Base-by-base conservation (phyloP, 2,329 filamentous ascomycete species). In the Dactylellina cionopaga region DNA sequence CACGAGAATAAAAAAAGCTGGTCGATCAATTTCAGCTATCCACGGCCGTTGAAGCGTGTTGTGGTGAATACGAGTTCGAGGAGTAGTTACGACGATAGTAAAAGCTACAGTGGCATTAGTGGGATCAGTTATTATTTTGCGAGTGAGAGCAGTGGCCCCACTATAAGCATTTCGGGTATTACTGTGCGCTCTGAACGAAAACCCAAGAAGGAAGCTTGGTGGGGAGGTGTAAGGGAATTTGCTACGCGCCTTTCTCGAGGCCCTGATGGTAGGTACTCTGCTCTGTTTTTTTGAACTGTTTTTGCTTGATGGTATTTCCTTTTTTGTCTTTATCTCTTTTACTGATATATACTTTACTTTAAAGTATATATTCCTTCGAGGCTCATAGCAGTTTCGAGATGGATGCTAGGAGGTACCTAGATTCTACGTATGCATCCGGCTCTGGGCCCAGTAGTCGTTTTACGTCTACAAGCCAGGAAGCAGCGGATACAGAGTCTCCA, bases 301-400 rank as follows among this genome's bases (percentile, higher is more conserved):
- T n/a, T n/a, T n/a, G n/a, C n/a, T n/a, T n/a, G n/a, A n/a, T n/a
- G n/a, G n/a, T n/a, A n/a, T n/a, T 15, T 15, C 22, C 33, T 25
- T 35, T n/a, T 44, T 3, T 1, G 5, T 43, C 25, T 44, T 25
- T 25, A 11, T 41, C 3, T 7, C 3, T 49, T 51, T 33, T 17
- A 22, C 44, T 51, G 44, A 41, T 63, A 46, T 54, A 54, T 60
- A 51, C 56, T 49, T 47, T 46, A 6, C 17, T 60, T 60, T 22
- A 46, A 29, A 60, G 56, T 51, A 60, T 60, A 60, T 60, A 39
- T 22, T 25, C 15, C 24, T 27, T 39, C 13, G 24, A 41, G 37
- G 5, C 37, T 17, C n/a, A 47, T 29, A 25, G 5, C 6, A 19
- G n/a, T 3, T 29, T 7, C 3, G 22, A n/a, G 2, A 51, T 51